Base-by-base conservation (phyloP, 257 asterid genomes). In the Henckelia pumila region DNA sequence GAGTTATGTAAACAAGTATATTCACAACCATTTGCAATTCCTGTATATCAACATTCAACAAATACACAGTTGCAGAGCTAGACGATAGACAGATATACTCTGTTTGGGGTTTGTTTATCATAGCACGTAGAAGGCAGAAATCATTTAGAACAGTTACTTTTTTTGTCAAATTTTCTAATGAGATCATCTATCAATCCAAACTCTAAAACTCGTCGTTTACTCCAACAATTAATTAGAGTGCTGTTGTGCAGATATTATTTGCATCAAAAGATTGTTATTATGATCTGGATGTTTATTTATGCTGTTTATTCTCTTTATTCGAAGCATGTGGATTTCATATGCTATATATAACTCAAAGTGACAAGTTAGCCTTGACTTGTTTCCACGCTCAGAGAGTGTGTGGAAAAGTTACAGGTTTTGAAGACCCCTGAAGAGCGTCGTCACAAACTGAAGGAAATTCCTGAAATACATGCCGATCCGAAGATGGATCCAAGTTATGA, bases 401-500 rank as follows among this genome's bases (percentile, higher is more conserved):
- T 94, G 61, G 97, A 94, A 88, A 94, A 94, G 77, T 77, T 94
- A 49, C 95, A 89, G 83, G 80, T 91, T 71, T 72, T 94, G 82
- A 94, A 87, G 84, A 85, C 94, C 47, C 98, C 99, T 17, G 98
- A 91, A 69, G 99, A 94, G 81, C 99, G 96, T 24, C 85, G 74
- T 53, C 89, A 95, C 20, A 84, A 97, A 78, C 86, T 94, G 6
- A 96, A 88, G 25, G 97, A 94, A 78, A 71, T 84, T 73, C 96
- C 99, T 6, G 86, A 87, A 60, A 85, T 91, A 75, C 93, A 91
- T 24, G 82, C 88, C 3, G 99, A 94, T 81, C 96, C 98, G 55
- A 88, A 90, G 77, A 94, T 94, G 99, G 96, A 91, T 77, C 99
- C 99, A 13, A 80, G 75, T 76, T 87, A 94, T 19, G 98, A 83